A percentile compares a stretch with the other conserved stretches of the same genome.
Evolutionary conservation across 2,329 filamentous ascomycete genomes (phyloP).

Genomic region (Alternaria dauci): DNA sequence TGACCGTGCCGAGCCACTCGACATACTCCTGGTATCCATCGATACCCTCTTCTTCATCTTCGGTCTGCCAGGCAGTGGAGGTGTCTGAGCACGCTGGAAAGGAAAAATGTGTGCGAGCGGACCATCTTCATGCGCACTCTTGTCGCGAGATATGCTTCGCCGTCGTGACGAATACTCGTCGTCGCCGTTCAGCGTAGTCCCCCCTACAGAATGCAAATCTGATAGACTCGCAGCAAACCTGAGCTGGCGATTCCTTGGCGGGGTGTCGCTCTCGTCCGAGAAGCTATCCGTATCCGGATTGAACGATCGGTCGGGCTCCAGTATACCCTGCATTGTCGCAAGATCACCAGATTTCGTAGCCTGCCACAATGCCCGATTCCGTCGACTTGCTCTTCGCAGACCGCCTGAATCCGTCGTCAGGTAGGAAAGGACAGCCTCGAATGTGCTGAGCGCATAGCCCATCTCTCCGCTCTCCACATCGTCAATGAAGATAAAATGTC

Average conservation of each 20-base stretch:
- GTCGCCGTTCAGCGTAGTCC: conserved; percentile 44
- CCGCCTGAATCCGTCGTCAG: conserved; percentile 82
- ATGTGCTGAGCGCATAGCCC: conserved; percentile 94
- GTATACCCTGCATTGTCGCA: conserved; percentile 75
- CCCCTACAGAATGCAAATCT: conserved; percentile 36
- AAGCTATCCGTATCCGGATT: conserved; percentile 42
- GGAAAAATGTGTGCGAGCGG: conserved; percentile 86
- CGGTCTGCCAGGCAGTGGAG: conserved; percentile 58
- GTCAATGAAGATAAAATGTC: conserved; percentile 96
- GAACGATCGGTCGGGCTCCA: conserved; percentile 72
- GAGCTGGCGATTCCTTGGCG: conserved; percentile 37
- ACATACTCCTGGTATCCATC: conserved; percentile 89
- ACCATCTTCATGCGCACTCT: conserved; percentile 41
- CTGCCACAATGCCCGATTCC: conserved; percentile 89
- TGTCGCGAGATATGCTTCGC: conserved; percentile 30
- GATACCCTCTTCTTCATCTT: conserved; percentile 78
- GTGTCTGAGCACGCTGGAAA: conserved; percentile 72
- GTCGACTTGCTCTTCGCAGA: conserved; percentile 81
- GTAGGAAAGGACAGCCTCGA: conserved; percentile 92
- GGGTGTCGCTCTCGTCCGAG: conserved; percentile 39
- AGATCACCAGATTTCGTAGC: conserved; percentile 81
- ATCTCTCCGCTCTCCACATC: conserved; percentile 96
- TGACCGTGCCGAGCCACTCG: conserved; percentile 83
- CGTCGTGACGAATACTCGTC: conserved; percentile 29
- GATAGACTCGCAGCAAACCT: conserved; percentile 44